A percentile compares a stretch with the other conserved stretches of the same genome.
Evolutionary conservation across 2,329 filamentous ascomycete species (phyloP).

Genomic region (Epicoccum nigrum): DNA sequence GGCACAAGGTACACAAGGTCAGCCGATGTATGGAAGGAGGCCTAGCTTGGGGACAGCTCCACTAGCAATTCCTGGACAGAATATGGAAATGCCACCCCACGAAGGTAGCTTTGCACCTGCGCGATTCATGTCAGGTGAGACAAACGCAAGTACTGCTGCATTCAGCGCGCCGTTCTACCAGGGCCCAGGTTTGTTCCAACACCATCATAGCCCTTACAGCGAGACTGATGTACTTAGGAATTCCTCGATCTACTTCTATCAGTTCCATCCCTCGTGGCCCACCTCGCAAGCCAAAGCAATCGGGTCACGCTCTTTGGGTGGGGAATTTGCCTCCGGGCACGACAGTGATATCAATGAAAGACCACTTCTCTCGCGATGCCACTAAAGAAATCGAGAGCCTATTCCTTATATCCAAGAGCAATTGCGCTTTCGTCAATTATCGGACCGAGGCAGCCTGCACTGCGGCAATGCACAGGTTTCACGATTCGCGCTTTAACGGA

Average conservation of each 20-base stretch:
- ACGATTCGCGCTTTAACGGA: slow-evolving; percentile 88
- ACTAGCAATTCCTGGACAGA: slow-evolving; percentile 27
- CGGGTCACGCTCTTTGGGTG: slow-evolving; percentile 92
- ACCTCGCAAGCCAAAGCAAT: slow-evolving; percentile 69
- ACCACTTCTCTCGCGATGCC: slow-evolving; percentile 84
- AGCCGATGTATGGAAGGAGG: slow-evolving; percentile 40
- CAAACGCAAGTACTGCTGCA: slow-evolving; percentile 21
- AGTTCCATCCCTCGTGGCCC: slow-evolving; percentile 62
- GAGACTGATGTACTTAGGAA: slow-evolving; percentile 18
- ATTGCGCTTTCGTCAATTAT: slow-evolving; percentile 97
- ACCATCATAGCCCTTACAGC: slow-evolving; percentile 1
- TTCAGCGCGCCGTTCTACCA: slow-evolving; percentile 20
- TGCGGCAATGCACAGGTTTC: slow-evolving; percentile 79
- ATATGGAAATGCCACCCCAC: slow-evolving; percentile 27
- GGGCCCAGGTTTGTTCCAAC: slow-evolving; percentile 2
- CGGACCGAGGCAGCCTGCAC: slow-evolving; percentile 77
- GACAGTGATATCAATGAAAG: slow-evolving; percentile 81
- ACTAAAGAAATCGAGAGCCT: slow-evolving; percentile 80
- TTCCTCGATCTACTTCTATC: slow-evolving; percentile 29
- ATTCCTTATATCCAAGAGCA: slow-evolving; percentile 95
- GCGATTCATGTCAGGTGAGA: slow-evolving; percentile 26
- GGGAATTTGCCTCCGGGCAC: slow-evolving; percentile 89
- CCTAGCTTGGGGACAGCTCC: slow-evolving; percentile 30
- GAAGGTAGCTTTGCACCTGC: slow-evolving; percentile 26
- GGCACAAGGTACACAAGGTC: slow-evolving; percentile 31